Evolutionary conservation across 768 basidiomycete genomes (phyloP), one percentile per base, ranked within the genome.

Genomic region (Russula dissimulans): DNA sequence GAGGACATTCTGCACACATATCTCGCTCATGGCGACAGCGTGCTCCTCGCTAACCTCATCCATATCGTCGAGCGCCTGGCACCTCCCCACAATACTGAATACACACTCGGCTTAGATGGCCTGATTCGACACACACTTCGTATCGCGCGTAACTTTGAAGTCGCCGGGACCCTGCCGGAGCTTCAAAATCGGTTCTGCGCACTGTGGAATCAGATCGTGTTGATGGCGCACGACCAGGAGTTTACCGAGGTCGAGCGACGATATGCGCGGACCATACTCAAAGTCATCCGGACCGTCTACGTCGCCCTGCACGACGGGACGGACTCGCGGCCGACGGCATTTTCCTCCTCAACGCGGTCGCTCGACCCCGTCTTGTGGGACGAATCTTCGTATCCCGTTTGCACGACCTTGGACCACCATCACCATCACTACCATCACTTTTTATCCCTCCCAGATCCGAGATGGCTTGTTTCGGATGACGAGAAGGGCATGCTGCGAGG

Each of bases 231-330:
- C 10, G 60, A 61, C 11, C 15, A 38, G 15, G 29, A 26, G 14
- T 8, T 51, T 29, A 48, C 55, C 5, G 61, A 62, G 39, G 61
- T 62, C 10, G 56, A 62, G 39, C 56, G 51, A 38, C 61, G 61
- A 22, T 49, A 47, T 3, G 55, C 61, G 17, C 49, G 50, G 39
- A 52, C 51, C 45, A 62, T 62, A 31, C 61, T 62, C 43, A 52
- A 56, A 50, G 51, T 57, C 48, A 57, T 57, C 18, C 56, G 61
- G 45, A 47, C 32, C 22, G 56, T 62, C 9, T 62, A 62, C 18
- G 46, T 62, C 17, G 41, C 61, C 18, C n/a, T 57, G 32, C 61
- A 62, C n/a, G n/a, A 57, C 26, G 61, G 60, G 39, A 62, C 61
- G 22, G 61, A 54, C 45, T 57, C 61, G 2, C 38, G 26, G 10